A percentile compares a stretch with the other conserved stretches of the same genome.
Evolutionary conservation across 2,329 filamentous ascomycete genomes (phyloP).

Genomic region (Chaetomiaceae sp.): DNA sequence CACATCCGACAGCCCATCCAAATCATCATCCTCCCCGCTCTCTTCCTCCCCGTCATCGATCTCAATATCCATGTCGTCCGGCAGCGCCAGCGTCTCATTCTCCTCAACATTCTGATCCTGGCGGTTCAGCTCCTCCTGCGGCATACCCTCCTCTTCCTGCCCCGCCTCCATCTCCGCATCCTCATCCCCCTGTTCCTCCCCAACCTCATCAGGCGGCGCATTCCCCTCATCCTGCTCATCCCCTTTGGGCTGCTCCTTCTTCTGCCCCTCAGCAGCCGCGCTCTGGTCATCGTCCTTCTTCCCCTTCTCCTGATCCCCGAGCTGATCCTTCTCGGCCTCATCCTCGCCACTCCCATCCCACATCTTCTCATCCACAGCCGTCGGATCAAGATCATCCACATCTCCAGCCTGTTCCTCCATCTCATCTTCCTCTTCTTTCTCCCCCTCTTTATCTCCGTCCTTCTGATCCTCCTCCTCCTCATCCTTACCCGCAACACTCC

Average conservation of each 20-base stretch:
- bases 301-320: constrained; percentile 67
- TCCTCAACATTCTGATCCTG: constrained; percentile 75
- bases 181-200: constrained; percentile 53
- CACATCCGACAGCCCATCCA: constrained; percentile 55
- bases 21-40: constrained; percentile 53
- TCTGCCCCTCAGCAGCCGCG: constrained; percentile 52
- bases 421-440: constrained; percentile 65
- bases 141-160: constrained; percentile 54
- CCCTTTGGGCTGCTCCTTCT: constrained; percentile 45
- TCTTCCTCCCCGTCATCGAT: constrained; percentile 53
- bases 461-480: constrained; percentile 57
- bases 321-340: constrained; percentile 76
- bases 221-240: constrained; percentile 41
- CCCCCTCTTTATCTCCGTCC: constrained; percentile 55
- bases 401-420: constrained; percentile 88
- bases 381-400: constrained; percentile 85
- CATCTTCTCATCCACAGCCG: constrained; percentile 95
- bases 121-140: constrained; percentile 53
- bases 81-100: constrained; percentile 75
- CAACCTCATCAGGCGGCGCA: constrained; percentile 31
- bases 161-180: constrained; percentile 59
- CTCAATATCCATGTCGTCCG: constrained; percentile 84
- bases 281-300: constrained; percentile 61
- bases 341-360: constrained; percentile 87
- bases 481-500: constrained; percentile 58